phyloP scores from a whole-genome alignment of 257 asterid species.

The Salvia hispanica region DNA sequence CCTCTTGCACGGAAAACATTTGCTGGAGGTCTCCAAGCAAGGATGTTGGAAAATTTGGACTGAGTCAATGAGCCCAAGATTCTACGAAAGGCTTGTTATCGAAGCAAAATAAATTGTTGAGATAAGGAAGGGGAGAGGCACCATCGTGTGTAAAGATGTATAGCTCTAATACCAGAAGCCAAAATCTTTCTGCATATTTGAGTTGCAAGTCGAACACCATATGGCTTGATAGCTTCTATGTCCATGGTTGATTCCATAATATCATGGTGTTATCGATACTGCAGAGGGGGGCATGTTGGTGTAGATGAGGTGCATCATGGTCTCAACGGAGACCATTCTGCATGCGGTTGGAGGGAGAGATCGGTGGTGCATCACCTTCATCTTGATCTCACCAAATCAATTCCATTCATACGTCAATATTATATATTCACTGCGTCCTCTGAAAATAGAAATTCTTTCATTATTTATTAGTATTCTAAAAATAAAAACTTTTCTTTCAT shows the following conservation, averaged over 20 bases:
- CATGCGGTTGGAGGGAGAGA: constrained; percentile 87
- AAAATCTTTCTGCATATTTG: constrained; percentile 94
- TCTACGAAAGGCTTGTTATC: constrained; percentile 43
- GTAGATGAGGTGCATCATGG: constrained; percentile 97
- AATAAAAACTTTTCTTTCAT: too few relatives aligned
- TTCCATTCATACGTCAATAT: too few relatives aligned
- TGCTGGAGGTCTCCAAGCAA: constrained; percentile 97
- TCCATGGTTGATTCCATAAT: constrained; percentile 93
- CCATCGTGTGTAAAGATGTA: constrained; percentile 88
- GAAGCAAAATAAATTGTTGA: constrained; percentile 9
- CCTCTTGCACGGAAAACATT: constrained; percentile 72
- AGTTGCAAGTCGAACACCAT: constrained; percentile 86
- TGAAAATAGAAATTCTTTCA: too few relatives aligned
- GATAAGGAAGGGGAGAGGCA: constrained; percentile 33
- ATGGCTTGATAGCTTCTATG: constrained; percentile 94
- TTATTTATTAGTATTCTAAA: too few relatives aligned
- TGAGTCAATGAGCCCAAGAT: constrained; percentile 88
- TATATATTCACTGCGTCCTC: too few relatives aligned
- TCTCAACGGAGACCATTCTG: constrained; percentile 95
- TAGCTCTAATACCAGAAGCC: constrained; percentile 79
- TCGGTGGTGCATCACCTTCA: constrained; percentile 77
- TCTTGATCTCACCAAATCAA: too few relatives aligned
- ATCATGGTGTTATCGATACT: constrained; percentile 87
- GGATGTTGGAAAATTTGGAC: constrained; percentile 66
- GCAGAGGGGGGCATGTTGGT: constrained; percentile 86